Percentiles rank a stretch among this genome's conserved stretches.
Conservation (phyloP, 2,329 filamentous ascomycete genomes). For the Acarospora socialis region DNA sequence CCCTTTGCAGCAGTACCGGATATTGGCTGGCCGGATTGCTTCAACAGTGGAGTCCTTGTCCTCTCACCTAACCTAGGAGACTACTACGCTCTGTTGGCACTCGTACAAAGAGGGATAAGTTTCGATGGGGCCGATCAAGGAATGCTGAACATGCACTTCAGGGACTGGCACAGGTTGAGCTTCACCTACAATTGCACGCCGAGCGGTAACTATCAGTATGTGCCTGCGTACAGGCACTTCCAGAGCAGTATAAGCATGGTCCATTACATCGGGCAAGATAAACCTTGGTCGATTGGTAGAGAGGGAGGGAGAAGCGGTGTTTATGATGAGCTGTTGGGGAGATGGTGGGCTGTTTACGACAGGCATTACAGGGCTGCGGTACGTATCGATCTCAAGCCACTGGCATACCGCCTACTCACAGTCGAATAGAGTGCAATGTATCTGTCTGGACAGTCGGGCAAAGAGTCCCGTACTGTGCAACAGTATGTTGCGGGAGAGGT, state of each 20-base stretch:
- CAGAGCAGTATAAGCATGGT: conserved; percentile 78
- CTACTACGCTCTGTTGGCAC: conserved; percentile 68
- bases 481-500: conserved; percentile 21
- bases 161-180: conserved; percentile 69
- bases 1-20: conserved; percentile 67
- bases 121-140: conserved; percentile 97
- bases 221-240: conserved; percentile 88
- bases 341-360: conserved; percentile 94
- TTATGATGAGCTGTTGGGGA: conserved; percentile 69
- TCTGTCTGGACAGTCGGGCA: conserved; percentile 8
- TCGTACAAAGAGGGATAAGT: conserved; percentile 76
- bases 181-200: conserved; percentile 97
- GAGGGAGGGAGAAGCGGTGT: conserved; percentile 42
- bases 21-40: conserved; percentile 94
- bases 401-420: conserved; percentile 8
- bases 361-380: conserved; percentile 52
- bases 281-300: conserved; percentile 68
- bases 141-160: conserved; percentile 88
- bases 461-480: conserved; percentile 14
- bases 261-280: conserved; percentile 85
- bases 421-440: conserved; percentile 5
- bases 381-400: conserved; percentile 10
- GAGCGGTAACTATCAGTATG: conserved; percentile 91
- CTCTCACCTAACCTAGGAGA: conserved; percentile 74
- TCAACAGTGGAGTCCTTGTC: conserved; percentile 97